Conservation (phyloP, 441 rosid genomes). For the Populus hybrid region DNA sequence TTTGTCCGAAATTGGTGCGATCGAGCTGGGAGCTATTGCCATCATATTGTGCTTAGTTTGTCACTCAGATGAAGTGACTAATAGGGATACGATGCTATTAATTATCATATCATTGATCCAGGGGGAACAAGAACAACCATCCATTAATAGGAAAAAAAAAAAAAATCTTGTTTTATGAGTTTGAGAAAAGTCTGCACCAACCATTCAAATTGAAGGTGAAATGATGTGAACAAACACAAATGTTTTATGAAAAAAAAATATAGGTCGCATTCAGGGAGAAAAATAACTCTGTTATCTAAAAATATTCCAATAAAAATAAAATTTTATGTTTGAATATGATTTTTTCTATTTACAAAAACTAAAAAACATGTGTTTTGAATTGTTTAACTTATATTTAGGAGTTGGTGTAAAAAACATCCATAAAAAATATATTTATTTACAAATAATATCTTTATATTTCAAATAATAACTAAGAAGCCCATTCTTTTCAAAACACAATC, state of each 20-base stretch:
- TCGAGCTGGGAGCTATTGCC: neutral
- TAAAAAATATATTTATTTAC: too few species aligned
- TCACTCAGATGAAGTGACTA: conserved; percentile 6
- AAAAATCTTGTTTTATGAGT: conserved; percentile 20
- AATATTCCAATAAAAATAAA: too few species aligned
- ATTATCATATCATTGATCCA: conserved; percentile 2
- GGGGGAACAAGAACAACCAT: conserved; percentile 11
- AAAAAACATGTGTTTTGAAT: too few species aligned
- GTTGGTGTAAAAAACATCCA: too few species aligned
- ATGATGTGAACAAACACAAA: conserved; percentile 1
- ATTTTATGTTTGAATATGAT: too few species aligned
- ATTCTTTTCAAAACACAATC: too few species aligned
- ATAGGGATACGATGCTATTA: neutral
- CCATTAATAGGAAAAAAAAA: conserved; percentile 8
- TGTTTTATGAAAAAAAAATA: neutral
- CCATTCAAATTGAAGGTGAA: conserved; percentile 10
- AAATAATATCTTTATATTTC: too few species aligned
- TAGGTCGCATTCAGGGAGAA: too few species aligned
- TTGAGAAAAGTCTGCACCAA: conserved; percentile 26
- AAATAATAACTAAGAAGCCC: too few species aligned
- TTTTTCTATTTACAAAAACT: too few species aligned
- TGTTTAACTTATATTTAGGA: too few species aligned
- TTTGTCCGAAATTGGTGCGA: conserved; percentile 6
- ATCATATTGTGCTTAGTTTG: conserved; percentile 8
- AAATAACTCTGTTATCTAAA: too few species aligned